Conservation (phyloP, 2,329 filamentous ascomycete species). For the Coniochaeta ligniaria region DNA sequence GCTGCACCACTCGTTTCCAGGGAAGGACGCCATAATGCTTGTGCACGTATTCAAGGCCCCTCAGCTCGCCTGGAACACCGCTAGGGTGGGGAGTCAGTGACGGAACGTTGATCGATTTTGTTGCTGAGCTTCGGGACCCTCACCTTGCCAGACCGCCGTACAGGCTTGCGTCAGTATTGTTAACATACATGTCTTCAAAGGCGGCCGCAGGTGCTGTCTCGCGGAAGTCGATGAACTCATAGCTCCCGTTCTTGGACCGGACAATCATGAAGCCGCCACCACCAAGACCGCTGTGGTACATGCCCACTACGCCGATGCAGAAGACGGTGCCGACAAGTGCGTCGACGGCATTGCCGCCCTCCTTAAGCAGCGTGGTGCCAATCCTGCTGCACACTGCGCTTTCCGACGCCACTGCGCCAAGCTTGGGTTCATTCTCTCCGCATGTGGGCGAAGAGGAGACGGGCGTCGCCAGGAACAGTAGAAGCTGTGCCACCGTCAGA, state of each 20-base stretch:
- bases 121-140: neutral
- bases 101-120: neutral
- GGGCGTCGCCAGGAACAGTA: neutral
- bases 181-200: constrained; percentile 73
- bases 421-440: constrained; percentile 9
- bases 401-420: constrained; percentile 57
- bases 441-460: neutral
- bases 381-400: constrained; percentile 51
- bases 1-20: constrained; percentile 61
- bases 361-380: constrained; percentile 47
- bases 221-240: constrained; percentile 79
- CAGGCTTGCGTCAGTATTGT: constrained; percentile 56
- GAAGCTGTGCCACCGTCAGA: neutral
- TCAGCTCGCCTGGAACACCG: constrained; percentile 63
- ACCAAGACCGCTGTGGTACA: constrained; percentile 54
- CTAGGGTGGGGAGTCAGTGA: constrained; percentile 18
- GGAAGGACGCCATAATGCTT: constrained; percentile 54
- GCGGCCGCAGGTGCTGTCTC: constrained; percentile 77
- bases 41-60: constrained; percentile 70
- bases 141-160: constrained; percentile 57
- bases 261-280: constrained; percentile 76
- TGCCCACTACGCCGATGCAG: constrained; percentile 55
- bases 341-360: constrained; percentile 61
- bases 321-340: constrained; percentile 57
- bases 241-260: constrained; percentile 55